Base-by-base conservation (phyloP, 2,329 filamentous ascomycete genomes). In the Zasmidium cellare region DNA sequence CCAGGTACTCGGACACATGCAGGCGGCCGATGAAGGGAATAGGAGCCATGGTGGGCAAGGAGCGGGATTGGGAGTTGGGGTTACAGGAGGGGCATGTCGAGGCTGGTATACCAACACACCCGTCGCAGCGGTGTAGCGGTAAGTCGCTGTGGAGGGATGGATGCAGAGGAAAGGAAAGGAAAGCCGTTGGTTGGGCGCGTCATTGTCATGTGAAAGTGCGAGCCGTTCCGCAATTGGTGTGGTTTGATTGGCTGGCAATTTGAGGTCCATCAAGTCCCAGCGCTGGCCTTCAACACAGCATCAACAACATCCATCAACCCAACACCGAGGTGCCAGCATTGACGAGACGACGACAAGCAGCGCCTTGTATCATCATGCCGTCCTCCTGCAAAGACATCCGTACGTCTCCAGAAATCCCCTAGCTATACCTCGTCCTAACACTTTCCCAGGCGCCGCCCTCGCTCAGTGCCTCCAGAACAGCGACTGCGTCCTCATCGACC, bases 311-410 rank as follows among this genome's bases (percentile, higher is more conserved):
- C 23, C 35, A 22, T 31, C 25, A 50, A 7, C 18, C 35, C 22
- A 31, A 35, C 22, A 45, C 53, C n/a, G n/a, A n/a, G n/a, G n/a
- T n/a, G n/a, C n/a, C n/a, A n/a, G n/a, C n/a, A 56, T 56, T 46
- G 44, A 56, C 18, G 44, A 35, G 2, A 44, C 28, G 16, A 9
- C 6, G 46, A 19, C 22, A 31, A 16, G 9, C 16, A 45, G 19
- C 25, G 23, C 14, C 22, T 41, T 41, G 12, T 38, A 6, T 20
- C 55, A 59, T 46, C 55, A 96, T 97, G 94, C 92, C 93, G 58
- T 92, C 90, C 76, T 97, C 93, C 63, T 99, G 94, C 80, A 91
- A 92, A 85, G 93, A 97, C 77, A 90, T 99, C 74, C 87, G 93
- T 97, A 84, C 67, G 90, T 79, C 52, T 20, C 56, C 46, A 50